A percentile compares a stretch with the other conserved stretches of the same genome.
These are phyloP conservation scores for Lasiosphaeria miniovina DNA, from an alignment of 495 filamentous ascomycete genomes.

Conservation along the genomic window DNA sequence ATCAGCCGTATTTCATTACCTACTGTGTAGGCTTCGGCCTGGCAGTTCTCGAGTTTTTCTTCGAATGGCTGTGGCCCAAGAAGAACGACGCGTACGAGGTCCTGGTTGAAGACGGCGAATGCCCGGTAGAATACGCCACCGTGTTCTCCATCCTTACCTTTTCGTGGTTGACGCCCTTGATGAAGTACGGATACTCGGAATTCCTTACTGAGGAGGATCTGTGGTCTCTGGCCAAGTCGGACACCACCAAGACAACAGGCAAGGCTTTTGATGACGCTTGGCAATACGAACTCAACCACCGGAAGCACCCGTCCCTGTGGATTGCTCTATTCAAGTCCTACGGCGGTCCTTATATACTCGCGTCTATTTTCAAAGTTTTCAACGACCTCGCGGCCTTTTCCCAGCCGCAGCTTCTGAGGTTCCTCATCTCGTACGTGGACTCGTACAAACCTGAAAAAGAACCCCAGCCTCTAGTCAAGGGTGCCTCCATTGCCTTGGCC, in stretches of 20 bases:
- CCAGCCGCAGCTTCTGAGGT: slow-evolving; percentile 86
- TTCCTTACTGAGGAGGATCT: slow-evolving; percentile 95
- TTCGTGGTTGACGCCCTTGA: slow-evolving; percentile 98
- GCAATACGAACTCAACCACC: slow-evolving; percentile 71
- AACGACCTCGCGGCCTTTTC: slow-evolving; percentile 83
- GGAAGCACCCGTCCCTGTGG: slow-evolving; percentile 79
- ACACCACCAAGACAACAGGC: slow-evolving; percentile 71
- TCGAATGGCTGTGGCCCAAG: slow-evolving; percentile 94
- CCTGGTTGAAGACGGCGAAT: slow-evolving; percentile 81
- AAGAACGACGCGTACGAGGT: slow-evolving; percentile 78
- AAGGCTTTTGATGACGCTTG: slow-evolving; percentile 69
- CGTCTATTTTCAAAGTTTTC: slow-evolving; percentile 75
- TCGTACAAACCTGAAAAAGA: slow-evolving; percentile 62
- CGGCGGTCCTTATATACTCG: slow-evolving; percentile 75
- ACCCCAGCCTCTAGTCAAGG: slow-evolving; percentile 75
- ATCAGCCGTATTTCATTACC: slow-evolving; percentile 72
- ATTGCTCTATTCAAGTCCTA: slow-evolving; percentile 83
- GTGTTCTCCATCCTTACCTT: slow-evolving; percentile 94
- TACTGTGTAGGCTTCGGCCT: slow-evolving; percentile 74
- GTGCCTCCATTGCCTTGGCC: slow-evolving; percentile 80
- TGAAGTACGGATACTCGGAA: slow-evolving; percentile 90
- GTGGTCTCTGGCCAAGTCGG: slow-evolving; percentile 81
- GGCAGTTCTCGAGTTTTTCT: slow-evolving; percentile 66
- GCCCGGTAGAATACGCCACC: slow-evolving; percentile 90
- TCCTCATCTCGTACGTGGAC: slow-evolving; percentile 80